phyloP scores from a whole-genome alignment of 805 yeast genomes.

The Cephaloascus fragrans region DNA sequence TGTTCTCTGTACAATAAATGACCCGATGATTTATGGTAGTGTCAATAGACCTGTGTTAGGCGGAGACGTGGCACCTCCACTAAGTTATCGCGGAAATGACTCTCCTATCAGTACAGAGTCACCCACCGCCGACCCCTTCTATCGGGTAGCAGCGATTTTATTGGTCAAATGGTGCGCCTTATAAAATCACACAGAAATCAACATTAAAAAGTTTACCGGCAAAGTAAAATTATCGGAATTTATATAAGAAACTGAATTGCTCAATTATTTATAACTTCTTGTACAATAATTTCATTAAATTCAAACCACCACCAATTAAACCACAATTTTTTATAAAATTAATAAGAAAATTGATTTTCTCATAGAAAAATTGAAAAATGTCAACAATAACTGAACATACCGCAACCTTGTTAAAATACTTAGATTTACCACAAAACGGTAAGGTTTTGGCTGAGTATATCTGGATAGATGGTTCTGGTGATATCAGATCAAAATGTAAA shows the following conservation, averaged over 20 bases:
- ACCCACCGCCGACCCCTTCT: not conserved
- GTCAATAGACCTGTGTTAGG: too few species aligned
- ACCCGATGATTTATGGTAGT: too few species aligned
- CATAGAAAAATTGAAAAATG: constrained; percentile 12
- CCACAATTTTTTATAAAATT: too few species aligned
- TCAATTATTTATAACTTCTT: too few species aligned
- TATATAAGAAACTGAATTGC: not conserved
- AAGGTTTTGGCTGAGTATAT: constrained; percentile 89
- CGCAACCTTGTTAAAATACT: constrained; percentile 71
- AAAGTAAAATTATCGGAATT: not conserved
- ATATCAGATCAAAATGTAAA: constrained; percentile 88
- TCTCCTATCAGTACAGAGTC: too few species aligned
- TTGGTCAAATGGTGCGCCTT: too few species aligned
- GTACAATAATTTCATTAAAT: not conserved
- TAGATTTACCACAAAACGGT: constrained; percentile 79
- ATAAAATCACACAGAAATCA: too few species aligned
- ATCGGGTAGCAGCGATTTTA: not conserved
- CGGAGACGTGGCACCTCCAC: too few species aligned
- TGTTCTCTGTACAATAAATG: too few species aligned
- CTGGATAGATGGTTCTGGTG: constrained; percentile 94
- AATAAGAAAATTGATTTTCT: constrained; percentile 1
- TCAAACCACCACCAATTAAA: not conserved
- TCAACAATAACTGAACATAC: constrained; percentile 54
- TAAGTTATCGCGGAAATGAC: too few species aligned
- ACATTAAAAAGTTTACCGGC: too few species aligned